A percentile compares a stretch with the other conserved stretches of the same genome.
Conservation (phyloP, 306 rosid species). For the barrel medic (Medicago truncatula) region MtrunA17r5.0-ANR NC_053042.1:22983001-22983500, state of each 20-base stretch:
- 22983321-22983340: constrained; percentile 64
- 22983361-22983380: constrained; percentile 51
- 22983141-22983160: constrained; percentile 64
- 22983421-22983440: constrained; percentile 21
- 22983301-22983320: constrained; percentile 52
- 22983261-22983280: constrained; percentile 56
- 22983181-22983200: constrained; percentile 59
- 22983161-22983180: constrained; percentile 81
- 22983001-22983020: constrained; percentile 15
- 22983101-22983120: neutral
- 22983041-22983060: constrained; percentile 1
- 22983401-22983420: constrained; percentile 22
- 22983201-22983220: constrained; percentile 79
- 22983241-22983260: constrained; percentile 43
- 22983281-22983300: constrained; percentile 55
- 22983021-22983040: constrained; percentile 18
- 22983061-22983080: constrained; percentile 4
- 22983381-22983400: constrained; percentile 47
- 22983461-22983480: constrained; percentile 25
- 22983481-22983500: constrained; percentile 7
- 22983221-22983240: constrained; percentile 49
- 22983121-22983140: constrained; percentile 15
- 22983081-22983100: neutral
- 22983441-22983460: neutral
- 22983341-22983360: constrained; percentile 63